These are phyloP conservation scores for Tulasnella sp. DNA, from an alignment of 768 basidiomycete genomes.

Conservation along the genomic window DNA sequence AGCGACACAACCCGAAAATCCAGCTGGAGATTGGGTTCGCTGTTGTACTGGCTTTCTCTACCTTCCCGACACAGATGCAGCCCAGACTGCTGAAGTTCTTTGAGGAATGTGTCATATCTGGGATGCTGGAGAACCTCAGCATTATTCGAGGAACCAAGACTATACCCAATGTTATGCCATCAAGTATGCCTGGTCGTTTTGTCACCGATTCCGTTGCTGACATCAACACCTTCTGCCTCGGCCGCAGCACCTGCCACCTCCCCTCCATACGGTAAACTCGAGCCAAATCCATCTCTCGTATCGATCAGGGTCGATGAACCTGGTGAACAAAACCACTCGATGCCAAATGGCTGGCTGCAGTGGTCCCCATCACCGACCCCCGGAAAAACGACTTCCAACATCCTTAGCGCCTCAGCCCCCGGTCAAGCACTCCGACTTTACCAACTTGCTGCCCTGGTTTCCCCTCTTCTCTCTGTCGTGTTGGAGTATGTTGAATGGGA, in stretches of 20 bases:
- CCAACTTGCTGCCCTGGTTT: conserved; percentile 46
- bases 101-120: conserved; percentile 45
- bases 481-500: conserved; percentile 42
- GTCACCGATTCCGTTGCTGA: not conserved
- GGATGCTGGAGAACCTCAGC: conserved; percentile 30
- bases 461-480: conserved; percentile 50
- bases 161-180: no score
- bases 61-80: conserved; percentile 53
- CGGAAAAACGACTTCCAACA: conserved; percentile 2
- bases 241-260: not conserved
- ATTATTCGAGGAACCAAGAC: conserved; percentile 17
- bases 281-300: not conserved
- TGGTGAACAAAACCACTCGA: conserved; percentile 21
- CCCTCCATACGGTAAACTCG: not conserved
- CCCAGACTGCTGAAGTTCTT: conserved; percentile 54
- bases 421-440: conserved; percentile 44
- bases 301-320: conserved; percentile 48
- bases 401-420: conserved; percentile 43
- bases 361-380: conserved; percentile 19
- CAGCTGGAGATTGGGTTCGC: conserved; percentile 52
- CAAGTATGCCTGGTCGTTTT: not conserved
- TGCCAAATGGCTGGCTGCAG: conserved; percentile 22
- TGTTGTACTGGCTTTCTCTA: conserved; percentile 60
- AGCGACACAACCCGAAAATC: conserved; percentile 39
- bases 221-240: not conserved